Base-by-base conservation (phyloP, 2,329 filamentous ascomycete species). In the Penicillium sp. region DNA sequence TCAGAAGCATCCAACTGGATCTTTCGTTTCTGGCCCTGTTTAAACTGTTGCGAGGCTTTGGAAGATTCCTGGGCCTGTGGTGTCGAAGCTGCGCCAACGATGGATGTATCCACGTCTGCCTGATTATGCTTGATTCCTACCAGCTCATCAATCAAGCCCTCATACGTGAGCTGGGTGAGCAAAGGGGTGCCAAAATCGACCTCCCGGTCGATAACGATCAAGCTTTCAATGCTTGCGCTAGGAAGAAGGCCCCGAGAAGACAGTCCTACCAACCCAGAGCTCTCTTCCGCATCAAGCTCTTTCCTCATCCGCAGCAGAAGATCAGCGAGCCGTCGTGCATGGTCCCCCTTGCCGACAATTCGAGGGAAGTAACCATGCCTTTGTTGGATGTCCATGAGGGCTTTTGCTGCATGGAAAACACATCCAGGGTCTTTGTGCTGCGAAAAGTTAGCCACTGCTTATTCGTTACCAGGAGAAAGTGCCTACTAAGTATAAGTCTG, bases 201-300 rank as follows among this genome's bases (percentile, higher is more conserved):
- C 74, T 97, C 93, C 54, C 95, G 91, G 76, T 99, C 95, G 59
- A 99, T 93, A 64, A 99, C 91, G 70, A 99, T 93, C 63, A 97
- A 83, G 72, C 90, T 96, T 76, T 99, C 95, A 52, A 93, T 91
- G 7, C 89, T 89, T 11, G 90, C 90, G 76, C 95, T 98, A 13
- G 95, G 94, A 11, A 91, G 89, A 29, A 96, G 82, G 7, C 91
- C 91, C 49, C 85, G 86, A 8, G 82, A 79, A 2, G 82, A 83
- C 58, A 82, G 79, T 60, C 83, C 82, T 47, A 81, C 83, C 30
- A 82, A 79, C 61, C 88, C 89, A 61, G 81, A 84, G 48, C 85
- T 86, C 69, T 91, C 89, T 73, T 96, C 93, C 21, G 91, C 91
- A 50, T 93, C 91, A 15, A 93, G 83, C 78, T 99, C 95, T 73